Percentiles rank a stretch among this genome's conserved stretches.
These are phyloP conservation scores for Telopea speciosissima DNA, from an alignment of 177 flowering plant species.

Conservation along the genomic window DNA sequence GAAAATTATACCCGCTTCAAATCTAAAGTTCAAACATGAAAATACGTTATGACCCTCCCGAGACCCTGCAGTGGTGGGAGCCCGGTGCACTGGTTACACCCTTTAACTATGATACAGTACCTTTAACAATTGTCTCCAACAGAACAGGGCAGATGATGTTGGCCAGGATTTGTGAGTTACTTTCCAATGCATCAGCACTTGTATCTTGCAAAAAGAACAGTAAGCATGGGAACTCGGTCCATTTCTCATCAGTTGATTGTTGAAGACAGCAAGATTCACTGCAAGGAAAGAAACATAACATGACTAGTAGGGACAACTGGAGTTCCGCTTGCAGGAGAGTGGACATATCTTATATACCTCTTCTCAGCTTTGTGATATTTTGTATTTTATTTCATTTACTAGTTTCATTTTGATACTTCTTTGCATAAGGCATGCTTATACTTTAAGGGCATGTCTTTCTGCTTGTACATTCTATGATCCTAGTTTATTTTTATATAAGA, in stretches of 20 bases:
- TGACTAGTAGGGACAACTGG: background rate
- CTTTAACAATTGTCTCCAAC: slow-evolving; percentile 62
- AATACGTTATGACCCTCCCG: too few relatives aligned
- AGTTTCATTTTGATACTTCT: background rate
- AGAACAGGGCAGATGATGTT: slow-evolving; percentile 55
- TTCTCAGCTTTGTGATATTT: too few relatives aligned
- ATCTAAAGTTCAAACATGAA: background rate
- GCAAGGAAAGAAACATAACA: slow-evolving; percentile 11
- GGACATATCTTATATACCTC: too few relatives aligned
- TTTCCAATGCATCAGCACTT: slow-evolving; percentile 34
- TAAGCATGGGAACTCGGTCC: slow-evolving; percentile 52
- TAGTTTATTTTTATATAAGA: too few relatives aligned
- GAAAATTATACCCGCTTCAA: background rate
- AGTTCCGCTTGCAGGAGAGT: too few relatives aligned
- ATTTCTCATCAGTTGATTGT: slow-evolving; percentile 25
- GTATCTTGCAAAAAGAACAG: slow-evolving; percentile 40
- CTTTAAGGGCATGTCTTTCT: too few relatives aligned
- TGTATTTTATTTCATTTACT: too few relatives aligned
- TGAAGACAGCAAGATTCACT: slow-evolving; percentile 58
- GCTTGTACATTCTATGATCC: too few relatives aligned
- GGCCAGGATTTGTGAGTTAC: slow-evolving; percentile 35
- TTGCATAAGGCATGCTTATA: too few relatives aligned
- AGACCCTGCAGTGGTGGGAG: too few relatives aligned
- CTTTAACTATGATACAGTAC: slow-evolving; percentile 23
- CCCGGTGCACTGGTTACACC: too few relatives aligned